Evolutionary conservation across 2,329 filamentous ascomycete genomes (phyloP).

Genomic region (Colletotrichum viniferum): DNA sequence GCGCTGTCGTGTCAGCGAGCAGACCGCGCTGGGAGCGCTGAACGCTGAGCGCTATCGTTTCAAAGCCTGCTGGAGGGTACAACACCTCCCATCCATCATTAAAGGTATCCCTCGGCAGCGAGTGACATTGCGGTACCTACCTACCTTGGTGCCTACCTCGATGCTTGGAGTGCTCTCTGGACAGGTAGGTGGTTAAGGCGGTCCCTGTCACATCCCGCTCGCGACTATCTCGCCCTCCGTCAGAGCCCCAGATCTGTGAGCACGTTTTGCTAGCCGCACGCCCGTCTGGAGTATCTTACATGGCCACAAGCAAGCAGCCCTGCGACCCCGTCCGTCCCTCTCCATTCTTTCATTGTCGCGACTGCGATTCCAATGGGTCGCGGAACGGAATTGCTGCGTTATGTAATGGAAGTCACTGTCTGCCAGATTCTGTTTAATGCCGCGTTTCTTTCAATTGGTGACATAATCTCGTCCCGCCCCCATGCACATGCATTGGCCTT

Average conservation of each 20-base stretch:
- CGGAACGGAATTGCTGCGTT: background rate
- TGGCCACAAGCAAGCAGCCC: background rate
- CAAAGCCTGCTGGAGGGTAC: background rate
- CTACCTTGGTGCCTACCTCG: background rate
- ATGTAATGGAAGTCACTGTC: background rate
- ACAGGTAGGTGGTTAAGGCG: background rate
- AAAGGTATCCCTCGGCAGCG: background rate
- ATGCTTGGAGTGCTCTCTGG: background rate
- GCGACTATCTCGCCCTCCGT: constrained; percentile 12
- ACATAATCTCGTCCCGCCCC: constrained; percentile 4
- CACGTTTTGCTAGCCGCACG: constrained; percentile 18
- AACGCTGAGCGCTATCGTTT: background rate
- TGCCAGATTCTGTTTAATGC: constrained; percentile 8
- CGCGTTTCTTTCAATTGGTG: background rate
- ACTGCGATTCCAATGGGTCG: background rate
- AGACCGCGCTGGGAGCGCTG: background rate
- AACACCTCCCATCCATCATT: background rate
- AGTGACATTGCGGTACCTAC: background rate
- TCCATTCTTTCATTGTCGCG: background rate
- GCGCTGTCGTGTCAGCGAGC: background rate
- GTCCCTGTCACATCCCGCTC: constrained; percentile 9
- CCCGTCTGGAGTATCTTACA: background rate
- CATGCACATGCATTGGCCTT: background rate
- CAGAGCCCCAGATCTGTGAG: constrained; percentile 12
- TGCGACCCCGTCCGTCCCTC: background rate